Percentiles rank a stretch among this genome's conserved stretches.
phyloP scores from a whole-genome alignment of 345 rosid genomes.

The Lepidium aucheri region DNA sequence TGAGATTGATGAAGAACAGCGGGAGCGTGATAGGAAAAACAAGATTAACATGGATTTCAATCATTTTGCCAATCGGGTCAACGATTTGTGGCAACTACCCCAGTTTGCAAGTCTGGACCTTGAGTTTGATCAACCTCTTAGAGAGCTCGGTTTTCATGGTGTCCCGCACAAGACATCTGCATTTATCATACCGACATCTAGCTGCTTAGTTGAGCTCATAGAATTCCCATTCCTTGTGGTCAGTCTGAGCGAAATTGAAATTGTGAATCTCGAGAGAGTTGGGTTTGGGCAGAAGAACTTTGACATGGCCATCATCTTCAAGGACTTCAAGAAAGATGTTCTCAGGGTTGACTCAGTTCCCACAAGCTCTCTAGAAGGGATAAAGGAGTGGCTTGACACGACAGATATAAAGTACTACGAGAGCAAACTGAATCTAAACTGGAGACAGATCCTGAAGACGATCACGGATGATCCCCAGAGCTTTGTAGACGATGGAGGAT shows the following conservation, averaged over 20 bases:
- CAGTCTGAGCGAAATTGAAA: constrained; percentile 85
- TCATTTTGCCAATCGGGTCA: constrained; percentile 73
- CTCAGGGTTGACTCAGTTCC: constrained; percentile 78
- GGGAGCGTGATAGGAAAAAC: constrained; percentile 81
- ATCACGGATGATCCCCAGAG: constrained; percentile 86
- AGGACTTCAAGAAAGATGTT: constrained; percentile 90
- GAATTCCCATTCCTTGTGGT: constrained; percentile 82
- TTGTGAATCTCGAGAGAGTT: constrained; percentile 92
- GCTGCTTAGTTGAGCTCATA: constrained; percentile 80
- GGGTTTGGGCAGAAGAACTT: constrained; percentile 90
- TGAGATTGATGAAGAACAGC: constrained; percentile 88
- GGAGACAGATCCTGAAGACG: constrained; percentile 86
- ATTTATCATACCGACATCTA: constrained; percentile 82
- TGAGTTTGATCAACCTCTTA: constrained; percentile 91
- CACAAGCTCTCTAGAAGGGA: constrained; percentile 69
- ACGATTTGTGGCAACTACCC: constrained; percentile 82
- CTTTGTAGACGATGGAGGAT: constrained; percentile 80
- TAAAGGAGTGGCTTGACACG: constrained; percentile 93
- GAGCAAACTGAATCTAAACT: constrained; percentile 87
- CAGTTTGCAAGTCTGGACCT: constrained; percentile 74
- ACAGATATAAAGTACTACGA: constrained; percentile 88
- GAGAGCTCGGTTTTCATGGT: constrained; percentile 94
- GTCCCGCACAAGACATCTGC: constrained; percentile 76
- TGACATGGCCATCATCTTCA: constrained; percentile 85
- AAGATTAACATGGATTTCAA: constrained; percentile 84